Evolutionary conservation across 495 filamentous ascomycete species (phyloP).

Genomic region (Sabuloglossum arenarium): DNA sequence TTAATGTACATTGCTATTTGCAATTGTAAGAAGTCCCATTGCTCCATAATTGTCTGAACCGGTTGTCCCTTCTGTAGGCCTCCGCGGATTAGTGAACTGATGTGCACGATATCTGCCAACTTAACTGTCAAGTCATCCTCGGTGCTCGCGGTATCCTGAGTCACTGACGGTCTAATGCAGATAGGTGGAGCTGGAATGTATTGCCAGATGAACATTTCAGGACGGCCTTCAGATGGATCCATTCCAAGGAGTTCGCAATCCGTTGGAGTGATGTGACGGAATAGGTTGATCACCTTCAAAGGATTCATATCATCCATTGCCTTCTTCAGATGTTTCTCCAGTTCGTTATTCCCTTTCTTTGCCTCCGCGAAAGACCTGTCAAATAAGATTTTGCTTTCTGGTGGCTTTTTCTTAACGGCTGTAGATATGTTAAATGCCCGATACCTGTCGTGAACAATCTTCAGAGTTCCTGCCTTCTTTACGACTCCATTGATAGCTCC

Average conservation of each 20-base stretch:
- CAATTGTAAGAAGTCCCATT: slow-evolving; percentile 90
- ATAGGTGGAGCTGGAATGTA: slow-evolving; percentile 86
- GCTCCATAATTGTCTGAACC: slow-evolving; percentile 82
- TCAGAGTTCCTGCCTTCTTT: slow-evolving; percentile 68
- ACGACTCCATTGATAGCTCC: slow-evolving; percentile 67
- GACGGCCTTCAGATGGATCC: slow-evolving; percentile 65
- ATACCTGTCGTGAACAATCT: slow-evolving; percentile 88
- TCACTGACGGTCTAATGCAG: slow-evolving; percentile 80
- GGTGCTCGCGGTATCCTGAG: slow-evolving; percentile 74
- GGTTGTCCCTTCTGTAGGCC: slow-evolving; percentile 63
- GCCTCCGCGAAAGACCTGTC: slow-evolving; percentile 66
- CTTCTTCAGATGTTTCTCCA: slow-evolving; percentile 79
- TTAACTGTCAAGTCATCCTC: slow-evolving; percentile 95
- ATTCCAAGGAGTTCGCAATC: slow-evolving; percentile 87
- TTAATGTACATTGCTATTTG: slow-evolving; percentile 96
- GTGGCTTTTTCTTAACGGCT: slow-evolving; percentile 60
- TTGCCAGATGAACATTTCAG: slow-evolving; percentile 97
- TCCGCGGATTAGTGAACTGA: slow-evolving; percentile 62
- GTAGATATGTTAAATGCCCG: slow-evolving; percentile 68
- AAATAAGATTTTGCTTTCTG: slow-evolving; percentile 57
- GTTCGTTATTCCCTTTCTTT: slow-evolving; percentile 46
- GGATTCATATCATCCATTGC: slow-evolving; percentile 91
- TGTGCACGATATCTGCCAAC: slow-evolving; percentile 78
- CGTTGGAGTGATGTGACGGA: slow-evolving; percentile 60
- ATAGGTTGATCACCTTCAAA: slow-evolving; percentile 68